Conservation (phyloP, 1,284 basidiomycete species). For the Afroboletus lepidellus region DNA sequence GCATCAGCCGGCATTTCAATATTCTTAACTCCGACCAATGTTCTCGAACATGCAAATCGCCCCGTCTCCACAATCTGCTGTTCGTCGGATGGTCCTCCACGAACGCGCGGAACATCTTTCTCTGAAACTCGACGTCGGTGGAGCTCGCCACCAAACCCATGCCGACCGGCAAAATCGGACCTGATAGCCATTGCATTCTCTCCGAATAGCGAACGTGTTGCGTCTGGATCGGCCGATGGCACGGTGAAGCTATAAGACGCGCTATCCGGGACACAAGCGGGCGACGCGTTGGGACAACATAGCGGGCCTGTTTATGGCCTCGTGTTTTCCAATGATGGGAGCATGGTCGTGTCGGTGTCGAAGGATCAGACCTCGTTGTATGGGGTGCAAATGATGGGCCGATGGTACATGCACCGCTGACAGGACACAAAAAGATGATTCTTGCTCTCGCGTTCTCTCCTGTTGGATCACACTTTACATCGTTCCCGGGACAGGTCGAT, state of each 20-base stretch:
- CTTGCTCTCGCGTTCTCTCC: slow-evolving; percentile 32
- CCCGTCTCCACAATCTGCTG: slow-evolving; percentile 22
- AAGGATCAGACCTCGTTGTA: slow-evolving; percentile 29
- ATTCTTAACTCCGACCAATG: too few relatives aligned
- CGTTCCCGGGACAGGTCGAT: slow-evolving; percentile 32
- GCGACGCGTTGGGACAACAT: slow-evolving; percentile 17
- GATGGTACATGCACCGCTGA: slow-evolving; percentile 18
- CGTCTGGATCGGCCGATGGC: slow-evolving; percentile 27
- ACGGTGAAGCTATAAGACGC: slow-evolving; percentile 27
- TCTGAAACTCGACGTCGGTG: slow-evolving; percentile 34
- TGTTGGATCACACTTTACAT: slow-evolving; percentile 23
- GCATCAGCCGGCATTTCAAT: too few relatives aligned
- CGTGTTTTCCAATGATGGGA: slow-evolving; percentile 30
- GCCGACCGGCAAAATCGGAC: background rate
- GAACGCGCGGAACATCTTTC: slow-evolving; percentile 15
- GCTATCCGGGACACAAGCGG: slow-evolving; percentile 22
- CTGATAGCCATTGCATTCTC: slow-evolving; percentile 27
- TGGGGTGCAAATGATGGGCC: slow-evolving; percentile 24
- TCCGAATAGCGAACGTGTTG: slow-evolving; percentile 26
- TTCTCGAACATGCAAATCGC: too few relatives aligned
- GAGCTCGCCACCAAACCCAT: slow-evolving; percentile 25
- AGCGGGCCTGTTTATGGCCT: slow-evolving; percentile 25
- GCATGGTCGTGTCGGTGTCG: slow-evolving; percentile 29
- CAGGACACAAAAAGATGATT: slow-evolving; percentile 26
- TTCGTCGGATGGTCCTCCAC: slow-evolving; percentile 31